Conservation (phyloP, 768 basidiomycete species). For the Paxillus involutus region DNA sequence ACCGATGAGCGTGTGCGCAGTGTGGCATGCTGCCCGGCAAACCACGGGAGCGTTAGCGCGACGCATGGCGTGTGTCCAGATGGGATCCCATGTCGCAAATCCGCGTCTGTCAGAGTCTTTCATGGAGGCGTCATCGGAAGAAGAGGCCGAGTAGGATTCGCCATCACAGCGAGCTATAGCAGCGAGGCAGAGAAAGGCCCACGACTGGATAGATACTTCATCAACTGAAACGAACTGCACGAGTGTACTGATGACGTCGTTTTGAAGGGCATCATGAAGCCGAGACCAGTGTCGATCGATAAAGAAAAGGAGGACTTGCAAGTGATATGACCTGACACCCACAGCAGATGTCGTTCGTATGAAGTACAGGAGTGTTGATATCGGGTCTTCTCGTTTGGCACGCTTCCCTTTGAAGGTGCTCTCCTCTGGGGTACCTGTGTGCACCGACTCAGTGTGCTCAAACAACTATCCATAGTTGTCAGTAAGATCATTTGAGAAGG, state of each 20-base stretch:
- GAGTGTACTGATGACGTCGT: conserved; percentile 54
- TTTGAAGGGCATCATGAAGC: conserved; percentile 59
- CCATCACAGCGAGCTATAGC: conserved; percentile 60
- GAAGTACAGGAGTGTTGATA: conserved; percentile 51
- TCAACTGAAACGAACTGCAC: conserved; percentile 62
- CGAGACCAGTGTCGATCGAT: conserved; percentile 73
- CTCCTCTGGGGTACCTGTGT: conserved; percentile 36
- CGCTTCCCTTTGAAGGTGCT: conserved; percentile 47
- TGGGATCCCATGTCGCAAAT: conserved; percentile 63
- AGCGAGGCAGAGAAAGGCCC: conserved; percentile 82
- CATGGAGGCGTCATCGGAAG: not conserved
- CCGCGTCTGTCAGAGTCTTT: conserved; percentile 8
- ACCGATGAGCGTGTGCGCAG: conserved; percentile 54
- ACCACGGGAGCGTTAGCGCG: conserved; percentile 65
- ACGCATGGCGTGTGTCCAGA: conserved; percentile 84
- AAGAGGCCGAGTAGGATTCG: conserved; percentile 1
- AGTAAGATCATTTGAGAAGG: conserved; percentile 3
- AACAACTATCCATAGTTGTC: conserved; percentile 48
- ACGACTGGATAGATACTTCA: conserved; percentile 70
- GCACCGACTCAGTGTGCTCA: conserved; percentile 56
- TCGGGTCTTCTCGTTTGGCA: conserved; percentile 55
- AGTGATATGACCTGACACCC: conserved; percentile 44
- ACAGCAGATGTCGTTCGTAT: conserved; percentile 37
- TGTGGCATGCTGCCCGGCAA: conserved; percentile 79
- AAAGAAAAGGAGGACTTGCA: conserved; percentile 85